phyloP scores from a whole-genome alignment of 805 yeast genomes.

The Torulaspora delbrueckii region DNA sequence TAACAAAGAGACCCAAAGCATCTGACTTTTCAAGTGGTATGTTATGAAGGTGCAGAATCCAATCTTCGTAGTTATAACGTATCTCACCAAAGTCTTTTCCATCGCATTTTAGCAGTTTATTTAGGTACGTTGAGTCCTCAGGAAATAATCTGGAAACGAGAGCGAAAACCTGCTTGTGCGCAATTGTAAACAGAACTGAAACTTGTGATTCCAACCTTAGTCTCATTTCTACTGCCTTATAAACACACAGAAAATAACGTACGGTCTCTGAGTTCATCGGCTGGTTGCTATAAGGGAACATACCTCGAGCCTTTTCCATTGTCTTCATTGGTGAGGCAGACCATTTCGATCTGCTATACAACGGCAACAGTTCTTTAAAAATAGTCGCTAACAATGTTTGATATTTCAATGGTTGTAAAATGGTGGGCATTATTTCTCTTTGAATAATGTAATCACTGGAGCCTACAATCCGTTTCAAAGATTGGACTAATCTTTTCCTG shows the following conservation, averaged over 20 bases:
- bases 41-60: slow-evolving; percentile 13
- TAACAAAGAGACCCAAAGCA: slow-evolving; percentile 16
- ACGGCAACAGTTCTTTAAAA: slow-evolving; percentile 19
- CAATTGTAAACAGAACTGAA: slow-evolving; percentile 9
- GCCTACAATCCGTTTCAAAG: slow-evolving; percentile 15
- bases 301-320: neutral
- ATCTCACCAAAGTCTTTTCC: slow-evolving; percentile 12
- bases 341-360: slow-evolving; percentile 17
- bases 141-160: slow-evolving; percentile 11
- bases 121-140: slow-evolving; percentile 6
- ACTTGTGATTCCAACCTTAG: slow-evolving; percentile 5
- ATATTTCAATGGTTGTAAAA: slow-evolving; percentile 15
- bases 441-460: slow-evolving; percentile 13
- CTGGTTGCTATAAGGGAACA: slow-evolving; percentile 16
- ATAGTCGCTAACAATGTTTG: slow-evolving; percentile 13
- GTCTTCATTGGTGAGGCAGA: slow-evolving; percentile 10
- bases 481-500: slow-evolving; percentile 12
- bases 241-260: slow-evolving; percentile 12
- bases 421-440: slow-evolving; percentile 14
- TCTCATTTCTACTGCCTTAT: slow-evolving; percentile 10
- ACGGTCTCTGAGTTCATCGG: slow-evolving; percentile 13
- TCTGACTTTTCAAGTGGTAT: slow-evolving; percentile 6
- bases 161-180: slow-evolving; percentile 11
- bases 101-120: slow-evolving; percentile 6
- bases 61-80: slow-evolving; percentile 8